Conservation (phyloP, 108 stramenopile genomes). For the Aurantiochytrium sp. region DNA sequence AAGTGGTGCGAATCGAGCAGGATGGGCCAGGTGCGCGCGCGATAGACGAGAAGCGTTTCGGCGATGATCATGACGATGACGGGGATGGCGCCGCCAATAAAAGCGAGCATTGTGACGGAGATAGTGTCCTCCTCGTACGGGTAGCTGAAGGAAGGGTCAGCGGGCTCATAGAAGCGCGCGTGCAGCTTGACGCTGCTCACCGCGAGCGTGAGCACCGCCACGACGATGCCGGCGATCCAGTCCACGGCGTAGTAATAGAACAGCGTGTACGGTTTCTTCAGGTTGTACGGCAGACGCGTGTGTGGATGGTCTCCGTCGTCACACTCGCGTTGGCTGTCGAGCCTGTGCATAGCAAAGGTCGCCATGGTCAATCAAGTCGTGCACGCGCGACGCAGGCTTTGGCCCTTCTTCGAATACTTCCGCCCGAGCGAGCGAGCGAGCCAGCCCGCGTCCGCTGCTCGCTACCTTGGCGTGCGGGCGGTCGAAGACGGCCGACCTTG, state of each 20-base stretch:
- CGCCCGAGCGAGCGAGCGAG: no score
- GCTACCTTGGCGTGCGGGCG: no score
- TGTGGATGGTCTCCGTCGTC: no score
- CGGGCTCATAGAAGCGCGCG: background rate
- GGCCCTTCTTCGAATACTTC: no score
- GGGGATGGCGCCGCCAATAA: background rate
- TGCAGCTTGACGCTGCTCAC: background rate
- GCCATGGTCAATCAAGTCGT: no score
- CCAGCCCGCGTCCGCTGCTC: no score
- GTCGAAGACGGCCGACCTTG: no score
- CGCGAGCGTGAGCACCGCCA: background rate
- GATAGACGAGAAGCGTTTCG: background rate
- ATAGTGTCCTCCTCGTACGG: slow-evolving; percentile 18
- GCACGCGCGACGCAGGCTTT: no score
- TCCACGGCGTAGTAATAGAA: background rate
- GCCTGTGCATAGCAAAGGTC: no score
- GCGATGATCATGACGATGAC: background rate
- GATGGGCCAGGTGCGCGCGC: background rate
- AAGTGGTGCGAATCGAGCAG: slow-evolving; percentile 12
- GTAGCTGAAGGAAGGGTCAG: background rate
- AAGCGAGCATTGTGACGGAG: background rate
- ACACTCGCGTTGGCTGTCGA: no score
- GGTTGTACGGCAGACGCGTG: no score
- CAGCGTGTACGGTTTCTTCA: no score
- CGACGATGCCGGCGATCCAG: background rate